Percentiles rank a stretch among this genome's conserved stretches.
Evolutionary conservation across 768 basidiomycete genomes (phyloP).

Genomic region (Coprinopsis marcescibilis): DNA sequence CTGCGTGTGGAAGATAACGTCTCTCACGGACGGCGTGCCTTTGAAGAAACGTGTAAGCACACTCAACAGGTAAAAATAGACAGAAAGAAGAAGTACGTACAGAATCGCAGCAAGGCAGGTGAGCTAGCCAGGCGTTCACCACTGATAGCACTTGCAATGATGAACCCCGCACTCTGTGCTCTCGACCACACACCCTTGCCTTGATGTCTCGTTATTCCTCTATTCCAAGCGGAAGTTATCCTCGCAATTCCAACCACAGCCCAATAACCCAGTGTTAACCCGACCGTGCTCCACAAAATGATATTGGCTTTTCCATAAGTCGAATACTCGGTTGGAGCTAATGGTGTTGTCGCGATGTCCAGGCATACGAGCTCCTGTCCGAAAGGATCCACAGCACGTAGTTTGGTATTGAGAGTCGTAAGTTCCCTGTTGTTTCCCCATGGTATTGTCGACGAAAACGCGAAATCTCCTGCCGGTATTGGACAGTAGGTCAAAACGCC

Average conservation of each 20-base stretch:
- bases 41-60: slow-evolving; percentile 8
- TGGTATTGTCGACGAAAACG: slow-evolving; percentile 69
- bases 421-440: slow-evolving; percentile 62
- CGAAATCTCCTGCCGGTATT: slow-evolving; percentile 71
- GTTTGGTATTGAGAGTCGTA: slow-evolving; percentile 76
- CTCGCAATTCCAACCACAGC: slow-evolving; percentile 74
- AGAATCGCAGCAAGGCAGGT: slow-evolving; percentile 84
- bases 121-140: slow-evolving; percentile 83
- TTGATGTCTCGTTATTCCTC: slow-evolving; percentile 51
- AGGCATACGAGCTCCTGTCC: slow-evolving; percentile 80
- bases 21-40: slow-evolving; percentile 91
- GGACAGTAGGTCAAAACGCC: slow-evolving; percentile 61
- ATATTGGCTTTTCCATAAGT: slow-evolving; percentile 63
- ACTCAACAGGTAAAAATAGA: slow-evolving; percentile 3
- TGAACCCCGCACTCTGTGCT: slow-evolving; percentile 79
- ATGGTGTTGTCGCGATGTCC: slow-evolving; percentile 71
- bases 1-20: slow-evolving; percentile 90
- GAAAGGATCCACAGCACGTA: slow-evolving; percentile 86
- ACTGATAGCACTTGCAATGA: slow-evolving; percentile 88
- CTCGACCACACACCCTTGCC: slow-evolving; percentile 62
- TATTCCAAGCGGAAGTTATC: slow-evolving; percentile 78
- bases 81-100: slow-evolving; percentile 40
- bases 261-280: slow-evolving; percentile 77
- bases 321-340: slow-evolving; percentile 48
- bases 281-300: slow-evolving; percentile 72